These are phyloP conservation scores for Zygotorulaspora florentina DNA, from an alignment of 805 yeast species.

Conservation along the genomic window DNA sequence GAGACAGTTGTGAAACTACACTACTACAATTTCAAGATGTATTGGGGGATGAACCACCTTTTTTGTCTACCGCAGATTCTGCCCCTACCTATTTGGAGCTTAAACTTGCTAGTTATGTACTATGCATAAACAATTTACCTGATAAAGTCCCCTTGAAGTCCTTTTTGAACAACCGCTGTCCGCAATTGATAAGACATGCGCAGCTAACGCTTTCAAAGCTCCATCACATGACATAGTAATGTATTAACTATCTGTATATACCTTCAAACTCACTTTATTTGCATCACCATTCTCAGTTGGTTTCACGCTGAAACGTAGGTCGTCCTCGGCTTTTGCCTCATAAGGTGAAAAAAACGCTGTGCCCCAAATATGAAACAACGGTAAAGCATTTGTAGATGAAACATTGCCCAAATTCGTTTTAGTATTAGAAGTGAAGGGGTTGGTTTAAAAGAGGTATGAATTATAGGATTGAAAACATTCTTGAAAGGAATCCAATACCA, in stretches of 20 bases:
- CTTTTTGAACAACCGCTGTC: constrained; percentile 11
- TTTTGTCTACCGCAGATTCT: constrained; percentile 8
- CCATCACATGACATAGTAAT: neutral
- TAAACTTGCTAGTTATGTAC: constrained; percentile 34
- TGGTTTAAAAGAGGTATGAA: constrained; percentile 15
- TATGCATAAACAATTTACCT: constrained; percentile 24
- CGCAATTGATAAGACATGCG: constrained; percentile 17
- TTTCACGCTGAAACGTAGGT: neutral
- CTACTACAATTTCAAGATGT: constrained; percentile 27
- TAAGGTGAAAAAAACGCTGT: neutral
- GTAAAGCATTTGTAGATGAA: neutral
- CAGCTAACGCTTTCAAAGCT: constrained; percentile 3
- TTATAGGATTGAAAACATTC: constrained; percentile 15
- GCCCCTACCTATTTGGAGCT: constrained; percentile 30
- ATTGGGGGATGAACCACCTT: constrained; percentile 8
- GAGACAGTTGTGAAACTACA: constrained; percentile 21
- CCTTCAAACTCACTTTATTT: too few species aligned
- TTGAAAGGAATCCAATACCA: constrained; percentile 4
- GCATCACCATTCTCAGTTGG: neutral
- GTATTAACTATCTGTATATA: neutral
- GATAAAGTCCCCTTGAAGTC: constrained; percentile 7
- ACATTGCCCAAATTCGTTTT: neutral
- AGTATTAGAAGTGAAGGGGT: constrained; percentile 1
- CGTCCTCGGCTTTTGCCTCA: neutral
- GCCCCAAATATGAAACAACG: constrained; percentile 1